phyloP scores from a whole-genome alignment of 2,329 filamentous ascomycete genomes.

The Ustulina deusta region DNA sequence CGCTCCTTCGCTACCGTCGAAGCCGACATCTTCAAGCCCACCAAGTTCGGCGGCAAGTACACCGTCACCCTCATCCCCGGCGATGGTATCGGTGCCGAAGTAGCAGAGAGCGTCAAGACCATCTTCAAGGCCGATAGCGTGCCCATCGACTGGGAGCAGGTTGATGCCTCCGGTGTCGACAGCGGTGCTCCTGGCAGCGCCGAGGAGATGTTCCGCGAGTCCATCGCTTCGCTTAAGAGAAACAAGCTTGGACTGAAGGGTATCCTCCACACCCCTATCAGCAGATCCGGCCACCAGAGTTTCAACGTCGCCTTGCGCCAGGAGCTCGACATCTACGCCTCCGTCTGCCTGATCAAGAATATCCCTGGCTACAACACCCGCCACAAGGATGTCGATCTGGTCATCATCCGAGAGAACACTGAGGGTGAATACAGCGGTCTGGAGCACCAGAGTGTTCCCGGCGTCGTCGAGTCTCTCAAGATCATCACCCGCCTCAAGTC shows the following conservation, averaged over 20 bases:
- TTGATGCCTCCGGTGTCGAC: conserved; percentile 93
- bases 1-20: conserved; percentile 83
- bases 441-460: conserved; percentile 96
- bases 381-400: conserved; percentile 96
- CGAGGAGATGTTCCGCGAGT: conserved; percentile 95
- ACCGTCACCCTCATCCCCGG: conserved; percentile 98
- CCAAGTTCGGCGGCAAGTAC: conserved; percentile 99
- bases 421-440: conserved; percentile 99
- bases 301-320: conserved; percentile 99
- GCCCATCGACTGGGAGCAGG: conserved; percentile 98
- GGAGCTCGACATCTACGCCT: conserved; percentile 99
- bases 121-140: conserved; percentile 99
- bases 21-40: conserved; percentile 98
- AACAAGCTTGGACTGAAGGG: conserved; percentile 99
- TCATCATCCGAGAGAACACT: conserved; percentile 99
- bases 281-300: conserved; percentile 95
- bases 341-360: conserved; percentile 98
- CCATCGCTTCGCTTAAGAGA: conserved; percentile 92
- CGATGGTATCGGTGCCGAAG: conserved; percentile 98
- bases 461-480: conserved; percentile 99
- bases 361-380: conserved; percentile 98
- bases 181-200: conserved; percentile 82
- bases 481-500: conserved; percentile 99
- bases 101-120: conserved; percentile 97
- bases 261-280: conserved; percentile 97